Percentiles rank a stretch among this genome's conserved stretches.
These are phyloP conservation scores for Candida cerambycidarum DNA, from an alignment of 805 yeast genomes.

Conservation along the genomic window DNA sequence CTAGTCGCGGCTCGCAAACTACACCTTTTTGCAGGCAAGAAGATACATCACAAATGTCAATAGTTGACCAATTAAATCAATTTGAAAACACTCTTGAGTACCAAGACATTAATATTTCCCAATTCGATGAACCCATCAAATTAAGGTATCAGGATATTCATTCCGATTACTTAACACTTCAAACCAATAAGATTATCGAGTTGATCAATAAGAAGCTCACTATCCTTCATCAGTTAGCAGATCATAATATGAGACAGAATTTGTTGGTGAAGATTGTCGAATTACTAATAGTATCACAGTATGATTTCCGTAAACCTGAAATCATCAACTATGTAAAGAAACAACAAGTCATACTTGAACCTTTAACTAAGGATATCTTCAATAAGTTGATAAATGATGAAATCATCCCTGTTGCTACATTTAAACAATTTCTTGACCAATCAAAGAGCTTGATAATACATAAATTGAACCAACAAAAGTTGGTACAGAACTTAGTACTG, in stretches of 20 bases:
- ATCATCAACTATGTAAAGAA: constrained; percentile 16
- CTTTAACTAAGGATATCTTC: constrained; percentile 8
- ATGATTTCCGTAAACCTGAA: constrained; percentile 33
- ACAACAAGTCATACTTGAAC: constrained; percentile 1
- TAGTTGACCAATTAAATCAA: background rate
- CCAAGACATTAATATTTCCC: background rate
- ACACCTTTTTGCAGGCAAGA: background rate
- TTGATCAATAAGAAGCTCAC: constrained; percentile 34
- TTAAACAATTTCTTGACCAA: background rate
- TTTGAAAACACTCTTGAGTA: constrained; percentile 6
- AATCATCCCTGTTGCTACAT: background rate
- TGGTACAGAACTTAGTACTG: constrained; percentile 27
- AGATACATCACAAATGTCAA: background rate
- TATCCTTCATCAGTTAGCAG: constrained; percentile 16
- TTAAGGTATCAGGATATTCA: constrained; percentile 32
- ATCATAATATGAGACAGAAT: constrained; percentile 8
- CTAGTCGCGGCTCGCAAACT: too few relatives aligned
- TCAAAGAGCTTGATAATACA: constrained; percentile 4
- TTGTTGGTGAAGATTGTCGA: constrained; percentile 30
- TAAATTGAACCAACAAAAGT: constrained; percentile 13
- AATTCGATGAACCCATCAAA: constrained; percentile 9
- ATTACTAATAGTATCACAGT: constrained; percentile 29
- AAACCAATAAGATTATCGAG: constrained; percentile 21
- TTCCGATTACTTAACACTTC: constrained; percentile 30
- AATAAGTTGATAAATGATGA: background rate